Percentiles rank a stretch among this genome's conserved stretches.
phyloP scores from a whole-genome alignment of 1,284 basidiomycete species.

The Hemileia vastatrix region DNA sequence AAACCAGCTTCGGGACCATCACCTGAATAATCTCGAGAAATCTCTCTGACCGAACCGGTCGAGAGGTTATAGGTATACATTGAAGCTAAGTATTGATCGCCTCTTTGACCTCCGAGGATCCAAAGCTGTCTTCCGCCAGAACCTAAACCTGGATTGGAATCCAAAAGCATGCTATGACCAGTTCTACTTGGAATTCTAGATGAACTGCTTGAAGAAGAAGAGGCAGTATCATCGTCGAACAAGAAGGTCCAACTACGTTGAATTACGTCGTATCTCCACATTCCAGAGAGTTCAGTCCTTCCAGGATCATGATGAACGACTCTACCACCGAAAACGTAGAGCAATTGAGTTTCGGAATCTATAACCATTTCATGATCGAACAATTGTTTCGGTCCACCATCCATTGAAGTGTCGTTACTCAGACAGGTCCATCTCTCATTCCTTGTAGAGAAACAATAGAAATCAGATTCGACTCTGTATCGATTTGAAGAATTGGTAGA shows the following conservation, averaged over 20 bases:
- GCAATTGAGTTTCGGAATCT: slow-evolving; percentile 59
- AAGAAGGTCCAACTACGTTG: slow-evolving; percentile 58
- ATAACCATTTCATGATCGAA: slow-evolving; percentile 73
- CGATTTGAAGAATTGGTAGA: not conserved
- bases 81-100: slow-evolving; percentile 31
- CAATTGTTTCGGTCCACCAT: slow-evolving; percentile 61
- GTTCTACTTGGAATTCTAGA: slow-evolving; percentile 28
- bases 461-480: slow-evolving; percentile 53
- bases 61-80: slow-evolving; percentile 36
- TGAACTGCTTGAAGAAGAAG: not conserved
- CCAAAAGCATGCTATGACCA: slow-evolving; percentile 38
- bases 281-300: slow-evolving; percentile 55
- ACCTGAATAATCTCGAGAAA: slow-evolving; percentile 27
- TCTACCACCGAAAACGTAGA: slow-evolving; percentile 68
- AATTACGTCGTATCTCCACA: slow-evolving; percentile 60
- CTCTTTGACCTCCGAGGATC: slow-evolving; percentile 35
- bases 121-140: slow-evolving; percentile 28
- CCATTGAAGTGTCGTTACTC: no score
- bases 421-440: slow-evolving; percentile 34
- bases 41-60: slow-evolving; percentile 32
- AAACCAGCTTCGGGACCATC: slow-evolving; percentile 34
- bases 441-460: slow-evolving; percentile 53
- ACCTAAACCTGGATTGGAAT: slow-evolving; percentile 24
- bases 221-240: slow-evolving; percentile 52
- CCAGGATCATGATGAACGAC: slow-evolving; percentile 58